phyloP scores from a whole-genome alignment of 345 rosid species.

The Brassica rapa region DNA sequence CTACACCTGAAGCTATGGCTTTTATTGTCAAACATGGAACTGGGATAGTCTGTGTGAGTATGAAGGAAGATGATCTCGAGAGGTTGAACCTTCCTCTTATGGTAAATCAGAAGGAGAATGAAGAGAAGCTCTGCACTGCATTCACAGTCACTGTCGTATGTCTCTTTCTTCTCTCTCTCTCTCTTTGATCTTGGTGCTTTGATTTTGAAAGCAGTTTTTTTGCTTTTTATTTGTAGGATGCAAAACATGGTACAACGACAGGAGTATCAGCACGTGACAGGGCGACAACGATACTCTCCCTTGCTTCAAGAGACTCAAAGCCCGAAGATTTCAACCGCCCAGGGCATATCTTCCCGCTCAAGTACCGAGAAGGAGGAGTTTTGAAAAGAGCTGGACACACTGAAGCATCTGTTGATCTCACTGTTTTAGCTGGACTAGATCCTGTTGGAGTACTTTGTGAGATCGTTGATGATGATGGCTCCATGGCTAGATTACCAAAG shows the following conservation, averaged over 20 bases:
- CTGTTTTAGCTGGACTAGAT: slow-evolving; percentile 72
- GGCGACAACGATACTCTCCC: slow-evolving; percentile 74
- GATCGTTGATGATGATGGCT: slow-evolving; percentile 88
- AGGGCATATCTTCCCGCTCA: slow-evolving; percentile 81
- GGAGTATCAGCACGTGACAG: slow-evolving; percentile 90
- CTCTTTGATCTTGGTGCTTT: neutral
- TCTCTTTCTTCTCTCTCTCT: neutral
- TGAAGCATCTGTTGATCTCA: slow-evolving; percentile 89
- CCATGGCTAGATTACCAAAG: slow-evolving; percentile 85
- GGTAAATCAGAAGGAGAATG: slow-evolving; percentile 78
- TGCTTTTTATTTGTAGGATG: slow-evolving; percentile 50
- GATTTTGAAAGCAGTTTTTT: neutral
- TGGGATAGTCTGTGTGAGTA: slow-evolving; percentile 90
- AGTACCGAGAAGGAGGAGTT: slow-evolving; percentile 87
- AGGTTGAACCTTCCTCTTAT: slow-evolving; percentile 83
- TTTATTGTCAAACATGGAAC: slow-evolving; percentile 90
- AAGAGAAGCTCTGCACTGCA: slow-evolving; percentile 83
- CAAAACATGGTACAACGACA: slow-evolving; percentile 84
- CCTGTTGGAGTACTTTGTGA: slow-evolving; percentile 85
- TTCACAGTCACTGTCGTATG: slow-evolving; percentile 94
- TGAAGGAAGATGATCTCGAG: slow-evolving; percentile 76
- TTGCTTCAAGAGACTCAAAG: slow-evolving; percentile 77
- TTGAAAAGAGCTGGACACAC: slow-evolving; percentile 94
- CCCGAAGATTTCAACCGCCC: slow-evolving; percentile 91
- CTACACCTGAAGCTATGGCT: slow-evolving; percentile 94